phyloP scores from a whole-genome alignment of 345 rosid species.

The Hibiscus mutabilis region DNA sequence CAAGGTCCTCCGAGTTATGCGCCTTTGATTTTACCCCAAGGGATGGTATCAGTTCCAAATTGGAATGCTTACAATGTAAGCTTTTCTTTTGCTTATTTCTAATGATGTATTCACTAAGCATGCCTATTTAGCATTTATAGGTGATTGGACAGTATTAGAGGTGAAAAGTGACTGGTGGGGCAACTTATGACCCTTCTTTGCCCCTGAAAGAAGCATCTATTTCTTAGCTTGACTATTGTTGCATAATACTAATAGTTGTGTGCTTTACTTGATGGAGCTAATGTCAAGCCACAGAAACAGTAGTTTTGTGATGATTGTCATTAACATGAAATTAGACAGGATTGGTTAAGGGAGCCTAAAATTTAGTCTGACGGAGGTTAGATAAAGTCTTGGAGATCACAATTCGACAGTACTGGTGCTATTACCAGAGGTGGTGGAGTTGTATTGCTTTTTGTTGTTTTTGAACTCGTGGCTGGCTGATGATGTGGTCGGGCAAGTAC shows the following conservation, averaged over 20 bases:
- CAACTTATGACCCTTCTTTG: neutral
- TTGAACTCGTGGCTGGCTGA: conserved; percentile 7
- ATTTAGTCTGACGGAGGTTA: neutral
- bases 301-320: neutral
- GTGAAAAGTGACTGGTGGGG: neutral
- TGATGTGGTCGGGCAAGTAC: neutral
- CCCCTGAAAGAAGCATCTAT: neutral
- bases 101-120: neutral
- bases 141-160: no score
- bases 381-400: neutral
- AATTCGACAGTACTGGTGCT: neutral
- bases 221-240: neutral
- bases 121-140: no score
- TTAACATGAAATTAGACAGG: neutral
- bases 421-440: neutral
- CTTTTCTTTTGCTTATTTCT: neutral
- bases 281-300: neutral
- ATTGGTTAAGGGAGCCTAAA: neutral
- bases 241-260: neutral
- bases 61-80: conserved; percentile 91
- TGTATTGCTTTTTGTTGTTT: neutral
- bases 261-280: neutral
- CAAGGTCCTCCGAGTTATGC: conserved; percentile 85
- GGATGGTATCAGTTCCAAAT: conserved; percentile 83
- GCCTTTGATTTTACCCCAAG: conserved; percentile 79